A percentile compares a stretch with the other conserved stretches of the same genome.
phyloP scores from a whole-genome alignment of 2,329 filamentous ascomycete genomes.

The Cryphonectria nitschkei region DNA sequence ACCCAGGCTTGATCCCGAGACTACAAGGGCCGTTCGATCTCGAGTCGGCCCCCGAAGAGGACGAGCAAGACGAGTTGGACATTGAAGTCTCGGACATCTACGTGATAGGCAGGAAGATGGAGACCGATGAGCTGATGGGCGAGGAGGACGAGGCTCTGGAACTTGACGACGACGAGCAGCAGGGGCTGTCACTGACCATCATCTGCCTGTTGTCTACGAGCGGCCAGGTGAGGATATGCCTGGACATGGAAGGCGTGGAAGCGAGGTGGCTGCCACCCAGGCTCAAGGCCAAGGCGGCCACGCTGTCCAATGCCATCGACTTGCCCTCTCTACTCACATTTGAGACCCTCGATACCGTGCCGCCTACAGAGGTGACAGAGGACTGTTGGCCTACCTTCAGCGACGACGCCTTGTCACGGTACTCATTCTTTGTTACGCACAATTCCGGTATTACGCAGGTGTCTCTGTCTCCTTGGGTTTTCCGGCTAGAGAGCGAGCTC shows the following conservation, averaged over 20 bases:
- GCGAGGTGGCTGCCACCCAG: constrained; percentile 68
- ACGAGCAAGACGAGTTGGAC: constrained; percentile 60
- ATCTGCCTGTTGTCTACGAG: constrained; percentile 64
- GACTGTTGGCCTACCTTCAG: constrained; percentile 68
- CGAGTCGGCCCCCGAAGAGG: constrained; percentile 54
- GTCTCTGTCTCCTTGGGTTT: constrained; percentile 66
- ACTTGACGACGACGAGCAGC: constrained; percentile 58
- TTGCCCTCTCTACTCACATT: constrained; percentile 61
- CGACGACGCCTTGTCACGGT: constrained; percentile 62
- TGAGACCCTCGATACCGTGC: constrained; percentile 65
- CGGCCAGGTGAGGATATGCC: constrained; percentile 63
- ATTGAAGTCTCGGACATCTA: constrained; percentile 63
- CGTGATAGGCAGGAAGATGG: constrained; percentile 65
- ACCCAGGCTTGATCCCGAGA: constrained; percentile 61
- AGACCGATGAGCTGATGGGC: constrained; percentile 62
- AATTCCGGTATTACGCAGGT: constrained; percentile 63
- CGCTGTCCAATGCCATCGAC: constrained; percentile 43
- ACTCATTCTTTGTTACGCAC: constrained; percentile 66
- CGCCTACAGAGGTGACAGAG: constrained; percentile 55
- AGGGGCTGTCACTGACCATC: constrained; percentile 63
- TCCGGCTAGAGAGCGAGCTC: constrained; percentile 65
- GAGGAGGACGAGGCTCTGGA: constrained; percentile 68
- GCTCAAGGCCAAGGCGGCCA: constrained; percentile 51
- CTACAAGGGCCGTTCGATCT: constrained; percentile 67
- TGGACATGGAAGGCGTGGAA: constrained; percentile 65